These are phyloP conservation scores for Yamadazyma sp. DNA, from an alignment of 805 yeast species.

Conservation along the genomic window DNA sequence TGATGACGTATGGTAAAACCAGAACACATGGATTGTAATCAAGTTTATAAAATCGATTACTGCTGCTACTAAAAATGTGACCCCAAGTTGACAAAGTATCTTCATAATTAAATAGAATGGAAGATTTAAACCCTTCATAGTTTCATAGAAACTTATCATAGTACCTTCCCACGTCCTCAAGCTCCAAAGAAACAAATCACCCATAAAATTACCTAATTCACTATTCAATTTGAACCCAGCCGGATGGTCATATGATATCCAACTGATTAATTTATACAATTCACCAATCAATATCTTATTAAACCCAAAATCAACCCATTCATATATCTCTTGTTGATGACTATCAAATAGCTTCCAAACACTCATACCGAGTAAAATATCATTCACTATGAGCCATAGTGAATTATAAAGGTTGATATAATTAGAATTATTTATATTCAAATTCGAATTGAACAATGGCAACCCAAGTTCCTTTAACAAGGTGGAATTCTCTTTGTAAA, in stretches of 20 bases:
- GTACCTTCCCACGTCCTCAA: slow-evolving; percentile 57
- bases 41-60: slow-evolving; percentile 62
- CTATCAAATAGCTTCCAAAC: slow-evolving; percentile 46
- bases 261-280: slow-evolving; percentile 49
- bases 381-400: slow-evolving; percentile 83
- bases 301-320: slow-evolving; percentile 28
- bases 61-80: slow-evolving; percentile 70
- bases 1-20: slow-evolving; percentile 77
- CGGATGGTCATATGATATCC: slow-evolving; percentile 80
- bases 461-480: slow-evolving; percentile 43
- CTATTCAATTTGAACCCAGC: slow-evolving; percentile 91
- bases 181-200: slow-evolving; percentile 85
- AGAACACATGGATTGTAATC: slow-evolving; percentile 65
- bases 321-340: slow-evolving; percentile 18
- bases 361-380: slow-evolving; percentile 68
- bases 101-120: slow-evolving; percentile 1
- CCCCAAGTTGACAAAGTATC: slow-evolving; percentile 40
- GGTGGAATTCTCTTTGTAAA: slow-evolving; percentile 33
- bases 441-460: slow-evolving; percentile 32
- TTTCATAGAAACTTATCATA: slow-evolving; percentile 5
- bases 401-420: slow-evolving; percentile 82
- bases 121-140: neutral
- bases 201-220: slow-evolving; percentile 80
- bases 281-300: slow-evolving; percentile 41
- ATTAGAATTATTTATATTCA: slow-evolving; percentile 44